Base-by-base conservation (phyloP, 306 rosid species). In the Casuarina cunninghamiana region DNA sequence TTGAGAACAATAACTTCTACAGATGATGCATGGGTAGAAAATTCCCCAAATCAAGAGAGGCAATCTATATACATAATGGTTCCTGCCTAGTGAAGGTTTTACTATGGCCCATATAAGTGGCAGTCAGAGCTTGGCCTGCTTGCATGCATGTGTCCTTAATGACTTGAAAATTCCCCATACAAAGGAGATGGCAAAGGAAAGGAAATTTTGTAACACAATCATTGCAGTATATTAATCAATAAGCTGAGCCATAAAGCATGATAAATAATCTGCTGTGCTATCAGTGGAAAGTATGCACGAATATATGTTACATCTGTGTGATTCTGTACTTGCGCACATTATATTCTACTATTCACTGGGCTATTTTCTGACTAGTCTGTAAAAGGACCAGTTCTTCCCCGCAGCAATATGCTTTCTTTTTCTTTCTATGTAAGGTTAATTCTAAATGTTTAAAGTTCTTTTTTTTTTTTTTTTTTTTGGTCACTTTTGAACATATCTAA, bases 201-300 rank as follows among this genome's bases (percentile, higher is more conserved):
- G 32, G 32, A 32, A 7, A 75, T 15, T 66, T 48, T 10, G 58
- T 4, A 69, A 70, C 42, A 72, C 54, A 57, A 68, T 45, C 73
- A 67, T 58, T 60, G 38, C 35, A 50, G 43, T 44, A 38, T 44
- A 26, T 72, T 7, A 48, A 78, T 72, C 57, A 42, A 37, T 35
- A 53, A 78, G 67, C 74, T 76, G 72, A 74, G 19, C 35, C 51
- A 77, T 63, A 51, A 49, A 75, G 51, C 70, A 78, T 41, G 41
- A 42, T 46, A 54, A 44, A 13, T 67, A 26, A 41, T 72, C 38
- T 44, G 44, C 51, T 81, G 53, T 38, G 41, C 42, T 35, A 11
- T 32, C 67, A 61, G 3, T 61, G 42, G 42, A 35, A 10, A 10
- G 5, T 10, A 12, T 35, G 67, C 17, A 61, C 39, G 13, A 41